phyloP scores from a whole-genome alignment of 495 filamentous ascomycete genomes.

The Tuber brumale region DNA sequence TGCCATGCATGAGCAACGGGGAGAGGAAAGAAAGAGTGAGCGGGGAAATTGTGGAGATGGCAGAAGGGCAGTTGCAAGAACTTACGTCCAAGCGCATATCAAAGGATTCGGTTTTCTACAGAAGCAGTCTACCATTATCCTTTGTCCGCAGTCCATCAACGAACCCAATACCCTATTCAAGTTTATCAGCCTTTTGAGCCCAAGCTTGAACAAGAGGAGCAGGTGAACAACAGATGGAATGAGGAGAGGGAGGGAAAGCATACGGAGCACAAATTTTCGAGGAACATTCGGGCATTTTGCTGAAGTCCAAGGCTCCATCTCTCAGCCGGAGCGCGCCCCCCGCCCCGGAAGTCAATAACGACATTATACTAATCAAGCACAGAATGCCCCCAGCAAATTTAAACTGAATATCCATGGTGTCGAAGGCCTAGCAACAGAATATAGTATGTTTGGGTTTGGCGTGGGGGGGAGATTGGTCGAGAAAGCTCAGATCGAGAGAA shows the following conservation, averaged over 20 bases:
- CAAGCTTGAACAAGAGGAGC: neutral
- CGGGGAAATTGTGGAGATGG: neutral
- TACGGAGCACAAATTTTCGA: neutral
- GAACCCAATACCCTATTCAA: neutral
- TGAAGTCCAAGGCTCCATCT: neutral
- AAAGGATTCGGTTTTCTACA: slow-evolving; percentile 5
- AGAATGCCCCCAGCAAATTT: neutral
- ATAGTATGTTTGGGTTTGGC: neutral
- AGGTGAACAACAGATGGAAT: neutral
- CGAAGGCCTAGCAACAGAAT: neutral
- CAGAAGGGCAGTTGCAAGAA: neutral
- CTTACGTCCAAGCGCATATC: slow-evolving; percentile 11
- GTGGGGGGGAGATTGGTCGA: neutral
- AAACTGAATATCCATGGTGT: neutral
- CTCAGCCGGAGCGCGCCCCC: neutral
- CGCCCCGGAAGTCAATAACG: neutral
- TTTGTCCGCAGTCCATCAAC: neutral
- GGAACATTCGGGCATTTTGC: neutral
- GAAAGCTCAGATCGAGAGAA: neutral
- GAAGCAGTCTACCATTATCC: slow-evolving; percentile 3
- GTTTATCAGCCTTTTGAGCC: neutral
- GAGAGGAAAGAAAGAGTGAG: neutral
- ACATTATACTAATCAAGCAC: neutral
- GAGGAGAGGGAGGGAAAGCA: neutral
- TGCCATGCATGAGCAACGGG: neutral